phyloP scores from a whole-genome alignment of 352 stramenopile genomes.

The Phytopythium kandeliae region DNA sequence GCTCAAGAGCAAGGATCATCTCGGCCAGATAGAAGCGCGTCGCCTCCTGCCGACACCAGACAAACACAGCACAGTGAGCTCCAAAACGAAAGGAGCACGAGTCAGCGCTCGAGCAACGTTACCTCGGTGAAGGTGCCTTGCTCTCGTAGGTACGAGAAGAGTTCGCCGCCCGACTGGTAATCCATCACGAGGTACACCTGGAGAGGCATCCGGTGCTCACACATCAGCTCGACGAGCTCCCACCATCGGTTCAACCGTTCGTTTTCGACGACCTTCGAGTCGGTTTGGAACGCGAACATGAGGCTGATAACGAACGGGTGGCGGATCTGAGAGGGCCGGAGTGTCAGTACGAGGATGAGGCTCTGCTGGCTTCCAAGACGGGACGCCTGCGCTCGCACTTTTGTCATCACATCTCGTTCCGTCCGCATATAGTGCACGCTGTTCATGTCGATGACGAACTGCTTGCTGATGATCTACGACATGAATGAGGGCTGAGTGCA shows the following conservation, averaged over 20 bases:
- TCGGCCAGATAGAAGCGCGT: constrained; percentile 78
- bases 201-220: no score
- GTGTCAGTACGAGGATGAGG: constrained; percentile 4
- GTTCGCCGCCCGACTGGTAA: constrained; percentile 73
- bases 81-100: no score
- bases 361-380: background rate
- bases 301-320: constrained; percentile 81
- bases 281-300: constrained; percentile 75
- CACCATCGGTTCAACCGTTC: background rate
- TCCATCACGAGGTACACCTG: constrained; percentile 78
- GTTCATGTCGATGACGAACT: constrained; percentile 73
- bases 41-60: constrained; percentile 28
- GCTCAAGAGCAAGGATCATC: constrained; percentile 79
- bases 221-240: background rate
- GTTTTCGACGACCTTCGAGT: no score
- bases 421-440: constrained; percentile 76
- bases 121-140: constrained; percentile 69
- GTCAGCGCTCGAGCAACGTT: no score
- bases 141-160: constrained; percentile 68
- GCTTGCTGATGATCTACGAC: constrained; percentile 80
- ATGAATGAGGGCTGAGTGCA: background rate
- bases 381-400: constrained; percentile 19
- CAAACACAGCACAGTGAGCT: no score
- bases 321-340: constrained; percentile 34
- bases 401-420: constrained; percentile 84